Evolutionary conservation across 2,329 filamentous ascomycete species (phyloP).

Genomic region (Parasarocladium wereldwijsianum): DNA sequence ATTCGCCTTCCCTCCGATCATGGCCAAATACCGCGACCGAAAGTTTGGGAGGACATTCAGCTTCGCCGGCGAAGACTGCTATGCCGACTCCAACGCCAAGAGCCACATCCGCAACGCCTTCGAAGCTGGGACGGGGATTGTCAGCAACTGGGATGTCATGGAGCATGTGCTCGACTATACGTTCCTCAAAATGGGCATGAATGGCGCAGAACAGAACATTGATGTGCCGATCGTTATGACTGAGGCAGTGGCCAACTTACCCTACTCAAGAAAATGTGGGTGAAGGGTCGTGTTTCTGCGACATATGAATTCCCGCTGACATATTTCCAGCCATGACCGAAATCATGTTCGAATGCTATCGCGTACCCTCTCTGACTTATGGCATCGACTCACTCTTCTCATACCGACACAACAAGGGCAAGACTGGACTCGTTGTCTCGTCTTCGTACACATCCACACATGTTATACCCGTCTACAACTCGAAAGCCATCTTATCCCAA

Average conservation of each 20-base stretch:
- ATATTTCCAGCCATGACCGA: conserved; percentile 70
- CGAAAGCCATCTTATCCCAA: conserved; percentile 70
- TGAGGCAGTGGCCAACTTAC: conserved; percentile 81
- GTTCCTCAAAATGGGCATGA: conserved; percentile 85
- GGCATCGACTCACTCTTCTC: conserved; percentile 96
- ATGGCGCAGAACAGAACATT: conserved; percentile 57
- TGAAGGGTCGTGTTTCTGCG: conserved; percentile 8
- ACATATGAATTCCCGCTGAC: conserved; percentile 8
- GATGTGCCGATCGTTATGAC: conserved; percentile 90
- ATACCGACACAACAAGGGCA: conserved; percentile 81
- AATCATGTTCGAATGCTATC: conserved; percentile 92
- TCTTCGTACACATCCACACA: conserved; percentile 92
- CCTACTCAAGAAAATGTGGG: conserved; percentile 77
- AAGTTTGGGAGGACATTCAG: conserved; percentile 85
- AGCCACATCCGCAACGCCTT: conserved; percentile 86
- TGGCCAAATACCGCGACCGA: conserved; percentile 88
- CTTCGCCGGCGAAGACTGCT: conserved; percentile 86
- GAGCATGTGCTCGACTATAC: conserved; percentile 89
- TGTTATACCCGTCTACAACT: conserved; percentile 81
- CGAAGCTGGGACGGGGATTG: conserved; percentile 76
- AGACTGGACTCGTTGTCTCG: conserved; percentile 75
- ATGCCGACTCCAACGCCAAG: conserved; percentile 81
- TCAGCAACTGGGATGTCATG: conserved; percentile 97
- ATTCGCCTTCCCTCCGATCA: conserved; percentile 71
- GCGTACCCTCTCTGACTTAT: conserved; percentile 76